phyloP scores from a whole-genome alignment of 2,329 filamentous ascomycete genomes.

The Chrysosporium queenslandicum region DNA sequence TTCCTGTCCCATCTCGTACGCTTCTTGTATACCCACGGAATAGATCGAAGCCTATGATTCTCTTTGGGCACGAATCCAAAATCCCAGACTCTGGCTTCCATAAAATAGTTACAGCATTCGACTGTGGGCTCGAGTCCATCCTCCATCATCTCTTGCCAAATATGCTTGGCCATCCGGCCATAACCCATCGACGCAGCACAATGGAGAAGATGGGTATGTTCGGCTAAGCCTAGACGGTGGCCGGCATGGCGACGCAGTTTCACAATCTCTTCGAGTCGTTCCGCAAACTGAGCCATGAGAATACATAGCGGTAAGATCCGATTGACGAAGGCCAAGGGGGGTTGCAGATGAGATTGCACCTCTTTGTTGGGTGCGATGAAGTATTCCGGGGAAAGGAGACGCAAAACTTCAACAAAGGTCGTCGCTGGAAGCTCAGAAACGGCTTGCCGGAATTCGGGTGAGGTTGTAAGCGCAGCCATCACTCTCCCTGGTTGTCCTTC shows the following conservation, averaged over 20 bases:
- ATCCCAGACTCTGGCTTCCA: slow-evolving; percentile 44
- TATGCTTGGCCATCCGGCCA: slow-evolving; percentile 31
- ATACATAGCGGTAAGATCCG: slow-evolving; percentile 30
- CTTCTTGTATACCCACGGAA: slow-evolving; percentile 25
- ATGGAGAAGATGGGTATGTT: slow-evolving; percentile 46
- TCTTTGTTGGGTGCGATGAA: slow-evolving; percentile 40
- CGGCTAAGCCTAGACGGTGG: slow-evolving; percentile 33
- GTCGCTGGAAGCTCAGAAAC: slow-evolving; percentile 39
- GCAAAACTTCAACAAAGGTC: slow-evolving; percentile 55
- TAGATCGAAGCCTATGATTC: slow-evolving; percentile 32
- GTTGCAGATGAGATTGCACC: slow-evolving; percentile 44
- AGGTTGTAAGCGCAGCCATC: slow-evolving; percentile 29
- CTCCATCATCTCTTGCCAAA: slow-evolving; percentile 40
- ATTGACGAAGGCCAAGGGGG: slow-evolving; percentile 37
- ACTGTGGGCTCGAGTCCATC: slow-evolving; percentile 37
- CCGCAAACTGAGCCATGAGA: slow-evolving; percentile 34
- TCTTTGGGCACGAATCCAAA: slow-evolving; percentile 32
- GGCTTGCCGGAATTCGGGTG: slow-evolving; percentile 24
- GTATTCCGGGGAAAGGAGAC: slow-evolving; percentile 49
- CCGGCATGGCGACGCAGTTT: slow-evolving; percentile 30
- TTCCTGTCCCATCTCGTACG: slow-evolving; percentile 17
- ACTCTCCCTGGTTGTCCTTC: slow-evolving; percentile 35
- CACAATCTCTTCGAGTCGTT: slow-evolving; percentile 32
- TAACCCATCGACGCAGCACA: slow-evolving; percentile 43
- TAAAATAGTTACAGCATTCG: slow-evolving; percentile 47